These are phyloP conservation scores for Pyrrhoderma noxium DNA, from an alignment of 1,284 basidiomycete genomes.

Conservation along the genomic window DNA sequence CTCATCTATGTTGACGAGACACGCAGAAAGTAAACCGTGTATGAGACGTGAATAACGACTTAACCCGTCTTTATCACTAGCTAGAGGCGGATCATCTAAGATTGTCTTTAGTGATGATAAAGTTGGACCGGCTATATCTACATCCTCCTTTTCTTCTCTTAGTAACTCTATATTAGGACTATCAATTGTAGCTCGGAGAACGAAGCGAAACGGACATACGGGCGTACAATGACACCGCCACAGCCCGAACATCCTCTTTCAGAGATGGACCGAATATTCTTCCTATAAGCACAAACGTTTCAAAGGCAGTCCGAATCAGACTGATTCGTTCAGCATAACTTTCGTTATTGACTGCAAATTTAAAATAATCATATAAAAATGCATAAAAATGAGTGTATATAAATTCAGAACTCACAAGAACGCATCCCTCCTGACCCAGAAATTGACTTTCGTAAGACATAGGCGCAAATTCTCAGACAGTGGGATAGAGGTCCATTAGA, in stretches of 20 bases:
- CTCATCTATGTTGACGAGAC: slow-evolving; percentile 82
- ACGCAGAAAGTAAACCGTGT: slow-evolving; percentile 82
- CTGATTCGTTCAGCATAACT: slow-evolving; percentile 45
- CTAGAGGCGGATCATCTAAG: slow-evolving; percentile 44
- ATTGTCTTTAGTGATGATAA: slow-evolving; percentile 73
- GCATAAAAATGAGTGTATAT: slow-evolving; percentile 13
- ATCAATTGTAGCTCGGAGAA: neutral
- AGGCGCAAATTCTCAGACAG: slow-evolving; percentile 76
- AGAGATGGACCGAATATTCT: slow-evolving; percentile 48
- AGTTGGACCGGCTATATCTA: slow-evolving; percentile 74
- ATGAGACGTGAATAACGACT: slow-evolving; percentile 51
- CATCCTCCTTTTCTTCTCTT: slow-evolving; percentile 73
- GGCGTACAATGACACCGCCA: slow-evolving; percentile 76
- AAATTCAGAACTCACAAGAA: slow-evolving; percentile 42
- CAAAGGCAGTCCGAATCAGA: slow-evolving; percentile 64
- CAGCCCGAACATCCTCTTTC: slow-evolving; percentile 70
- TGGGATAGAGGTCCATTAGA: slow-evolving; percentile 46
- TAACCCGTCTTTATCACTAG: slow-evolving; percentile 19
- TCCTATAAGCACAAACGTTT: slow-evolving; percentile 59
- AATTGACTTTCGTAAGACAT: slow-evolving; percentile 67
- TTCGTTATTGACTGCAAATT: slow-evolving; percentile 21
- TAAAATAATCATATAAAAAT: neutral
- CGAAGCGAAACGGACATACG: slow-evolving; percentile 35
- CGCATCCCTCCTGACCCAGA: slow-evolving; percentile 47
- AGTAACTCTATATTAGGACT: slow-evolving; percentile 51